These are phyloP conservation scores for Pseudopyricularia javanii DNA, from an alignment of 2,329 filamentous ascomycete species.

Conservation along the genomic window DNA sequence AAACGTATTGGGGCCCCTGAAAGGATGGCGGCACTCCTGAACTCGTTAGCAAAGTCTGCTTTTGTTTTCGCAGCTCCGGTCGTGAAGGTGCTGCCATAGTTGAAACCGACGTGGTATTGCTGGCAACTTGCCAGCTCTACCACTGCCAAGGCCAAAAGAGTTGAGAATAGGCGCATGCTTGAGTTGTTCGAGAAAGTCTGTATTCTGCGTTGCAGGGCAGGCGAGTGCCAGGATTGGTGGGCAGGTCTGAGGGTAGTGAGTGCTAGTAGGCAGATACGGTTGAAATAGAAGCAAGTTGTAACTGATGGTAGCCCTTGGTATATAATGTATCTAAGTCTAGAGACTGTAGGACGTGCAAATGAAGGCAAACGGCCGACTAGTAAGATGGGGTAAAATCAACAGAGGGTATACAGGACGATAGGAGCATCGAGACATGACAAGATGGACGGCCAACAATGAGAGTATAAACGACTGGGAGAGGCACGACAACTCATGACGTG, in stretches of 20 bases:
- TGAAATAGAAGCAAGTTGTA: too few species aligned
- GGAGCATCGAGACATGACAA: too few species aligned
- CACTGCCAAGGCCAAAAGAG: conserved; percentile 23
- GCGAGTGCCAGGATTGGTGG: background rate
- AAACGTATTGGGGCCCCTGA: background rate
- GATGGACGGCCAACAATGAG: too few species aligned
- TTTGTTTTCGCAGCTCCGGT: conserved; percentile 48
- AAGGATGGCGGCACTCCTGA: background rate
- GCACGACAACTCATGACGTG: too few species aligned
- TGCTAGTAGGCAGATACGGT: background rate
- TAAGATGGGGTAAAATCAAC: too few species aligned
- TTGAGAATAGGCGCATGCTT: conserved; percentile 2
- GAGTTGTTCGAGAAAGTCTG: too few species aligned
- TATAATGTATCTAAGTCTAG: too few species aligned
- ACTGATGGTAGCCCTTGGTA: too few species aligned
- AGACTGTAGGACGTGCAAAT: too few species aligned
- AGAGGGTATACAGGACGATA: too few species aligned
- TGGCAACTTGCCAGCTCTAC: conserved; percentile 24
- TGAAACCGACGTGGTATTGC: conserved; percentile 42
- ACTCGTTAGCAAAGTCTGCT: conserved; percentile 34
- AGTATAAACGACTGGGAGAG: too few species aligned
- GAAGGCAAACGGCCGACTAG: too few species aligned
- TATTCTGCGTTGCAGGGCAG: background rate
- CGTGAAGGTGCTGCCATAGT: conserved; percentile 54
- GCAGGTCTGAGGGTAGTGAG: background rate